Base-by-base conservation (phyloP, 2,329 filamentous ascomycete species). In the Dothideomycetes sp. region DNA sequence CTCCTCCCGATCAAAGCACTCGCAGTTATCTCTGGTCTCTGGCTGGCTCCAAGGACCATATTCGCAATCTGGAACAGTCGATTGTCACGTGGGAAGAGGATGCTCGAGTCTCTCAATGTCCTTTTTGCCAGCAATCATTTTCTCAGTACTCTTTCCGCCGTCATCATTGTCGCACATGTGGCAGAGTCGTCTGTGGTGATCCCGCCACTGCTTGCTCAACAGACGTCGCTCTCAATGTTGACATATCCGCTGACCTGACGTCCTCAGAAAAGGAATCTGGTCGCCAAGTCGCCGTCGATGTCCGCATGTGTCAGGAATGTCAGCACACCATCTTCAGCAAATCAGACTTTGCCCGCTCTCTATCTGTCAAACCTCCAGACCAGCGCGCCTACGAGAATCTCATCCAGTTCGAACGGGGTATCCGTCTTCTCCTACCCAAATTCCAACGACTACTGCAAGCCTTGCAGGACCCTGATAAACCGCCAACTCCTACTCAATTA, bases 11-110 rank as follows among this genome's bases (percentile, higher is more conserved):
- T 38, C 61, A 52, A 48, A 67, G 65, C n/a, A 54, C 59, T 34
- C 61, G 62, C 4, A 61, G 63, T 19, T 59, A 82, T 31, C 53
- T 83, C 33, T 75, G 73, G 44, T 73, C 78, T 0, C 66, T 80
- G 1, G 55, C 56, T 9, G 60, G 63, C 16, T 61, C 63, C 47
- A 85, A 81, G 46, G 76, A 81, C 36, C 74, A 86, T 36, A 44
- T 58, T 14, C 91, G 94, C 56, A 57, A 75, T 11, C 65, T 96
- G 4, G 91, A 98, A 57, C 91, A 98, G 56, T 87, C 84, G 0
- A 76, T 98, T 5, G 88, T 98, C 12, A 82, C 81, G 0, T 98
- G 91, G 91, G 84, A 98, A 59, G 88, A 96, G 38, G 91, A 98
- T 59, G 72, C 80, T 0, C 75, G 70, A 22, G 87, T 98, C 4